Evolutionary conservation across 2,329 filamentous ascomycete genomes (phyloP), one percentile per base, ranked within the genome.

Genomic region (Magnaporthales sp.): DNA sequence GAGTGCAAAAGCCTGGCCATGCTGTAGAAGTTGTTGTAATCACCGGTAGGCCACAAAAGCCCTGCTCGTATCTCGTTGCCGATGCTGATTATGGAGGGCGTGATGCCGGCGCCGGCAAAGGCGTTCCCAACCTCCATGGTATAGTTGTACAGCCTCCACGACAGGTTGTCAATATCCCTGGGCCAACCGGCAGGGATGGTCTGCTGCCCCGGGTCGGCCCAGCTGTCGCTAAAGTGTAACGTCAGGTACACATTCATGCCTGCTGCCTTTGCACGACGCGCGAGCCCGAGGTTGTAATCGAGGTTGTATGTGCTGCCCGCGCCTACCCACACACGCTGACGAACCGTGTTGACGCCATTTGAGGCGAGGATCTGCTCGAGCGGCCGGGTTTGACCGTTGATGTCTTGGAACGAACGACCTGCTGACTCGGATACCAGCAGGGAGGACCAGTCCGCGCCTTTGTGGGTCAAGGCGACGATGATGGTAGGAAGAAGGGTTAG

Each of bases 11-110:
- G 79, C 0, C 78, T 77, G 0, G 88, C 88, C 32, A 91, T 84
- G 74, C 90, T 91, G 64, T 56, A 38, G 22, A 66, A 66, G 70
- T 79, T 78, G 69, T 82, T 83, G 66, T 81, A 83, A 77, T 32
- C 27, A 15, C 89, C 90, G 0, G 86, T 81, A 0, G 89, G 88
- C 80, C 86, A 91, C 60, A 92, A 81, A 32, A 92, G 77, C 0
- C 90, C 90, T 1, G 80, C 77, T 0, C 85, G 84, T 74, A 92
- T 91, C 73, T 92, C 90, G 72, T 92, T 92, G 27, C 90, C 90
- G 69, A 92, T 88, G 19, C 86, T 88, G 64, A 92, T 83, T 64
- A 92, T 86, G 1, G 80, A 78, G 0, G 89, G 83, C 3, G 80
- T 75, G 26, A 91, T 79, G 3, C 81, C 81, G 19, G 83, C 82